Evolutionary conservation across 2,329 filamentous ascomycete genomes (phyloP).

Genomic region (Aspergillus fructus): DNA sequence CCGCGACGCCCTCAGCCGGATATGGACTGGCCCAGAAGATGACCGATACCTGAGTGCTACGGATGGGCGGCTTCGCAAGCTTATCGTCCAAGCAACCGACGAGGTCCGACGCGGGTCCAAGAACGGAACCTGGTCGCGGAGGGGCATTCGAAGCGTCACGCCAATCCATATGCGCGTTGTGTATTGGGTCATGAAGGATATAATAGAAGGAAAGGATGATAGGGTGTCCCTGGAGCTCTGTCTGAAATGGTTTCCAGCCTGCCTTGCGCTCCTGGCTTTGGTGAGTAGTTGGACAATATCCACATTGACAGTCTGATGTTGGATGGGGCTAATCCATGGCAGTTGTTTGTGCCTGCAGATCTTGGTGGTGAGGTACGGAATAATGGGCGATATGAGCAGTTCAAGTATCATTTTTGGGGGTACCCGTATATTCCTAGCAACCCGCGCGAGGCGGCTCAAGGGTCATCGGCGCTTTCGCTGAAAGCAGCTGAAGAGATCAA

Average conservation of each 20-base stretch:
- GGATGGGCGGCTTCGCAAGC: neutral
- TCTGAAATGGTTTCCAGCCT: neutral
- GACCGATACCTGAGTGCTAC: neutral
- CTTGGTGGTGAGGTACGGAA: neutral
- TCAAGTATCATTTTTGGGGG: slow-evolving; percentile 2
- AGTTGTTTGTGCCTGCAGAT: neutral
- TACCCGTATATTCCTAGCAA: neutral
- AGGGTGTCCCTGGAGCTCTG: neutral
- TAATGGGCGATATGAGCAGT: neutral
- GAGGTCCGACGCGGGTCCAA: neutral
- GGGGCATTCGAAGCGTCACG: neutral
- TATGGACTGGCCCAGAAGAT: neutral
- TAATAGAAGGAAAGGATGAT: neutral
- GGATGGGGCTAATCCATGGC: neutral
- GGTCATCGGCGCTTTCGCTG: neutral
- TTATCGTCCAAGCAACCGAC: neutral
- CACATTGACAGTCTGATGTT: neutral
- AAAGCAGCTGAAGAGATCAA: neutral
- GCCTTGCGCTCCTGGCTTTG: neutral
- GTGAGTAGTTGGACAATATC: neutral
- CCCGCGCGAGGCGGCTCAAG: neutral
- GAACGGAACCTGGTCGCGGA: neutral
- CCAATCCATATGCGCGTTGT: neutral
- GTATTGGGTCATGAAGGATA: neutral
- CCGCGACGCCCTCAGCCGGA: neutral